Base-by-base conservation (phyloP, 1,284 basidiomycete species). In the Blastosporella zonata region DNA sequence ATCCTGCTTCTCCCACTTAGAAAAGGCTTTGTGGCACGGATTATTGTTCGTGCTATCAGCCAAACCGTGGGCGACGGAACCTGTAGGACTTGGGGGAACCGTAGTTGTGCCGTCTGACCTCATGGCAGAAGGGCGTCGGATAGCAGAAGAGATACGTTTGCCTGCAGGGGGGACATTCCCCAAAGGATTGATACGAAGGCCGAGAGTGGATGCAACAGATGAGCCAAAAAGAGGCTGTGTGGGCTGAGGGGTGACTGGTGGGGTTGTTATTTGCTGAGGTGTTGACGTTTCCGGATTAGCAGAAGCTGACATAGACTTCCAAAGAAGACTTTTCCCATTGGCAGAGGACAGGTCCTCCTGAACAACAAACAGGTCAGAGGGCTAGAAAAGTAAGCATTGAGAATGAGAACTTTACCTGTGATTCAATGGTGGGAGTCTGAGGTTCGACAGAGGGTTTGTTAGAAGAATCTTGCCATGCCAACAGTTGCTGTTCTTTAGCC, bases 1-100 rank as follows among this genome's bases (percentile, higher is more conserved):
- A 57, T 90, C 87, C 61, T 90, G 87, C 55, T 88, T 90, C 64
- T 90, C 87, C 84, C 84, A 87, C 63, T 87, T 88, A 1, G 85
- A 85, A 55, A 81, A 84, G 6, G 74, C 74, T 54, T 75, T 75
- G 13, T 70, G 70, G 46, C 73, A 66, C 40, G 75, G 65, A 49
- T 62, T 67, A 12, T 61, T 61, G 56, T 78, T 81, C 9, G 83
- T 80, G 54, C 75, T 81, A 51, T 79, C 79, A 9, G 65, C 62
- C 52, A 72, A 67, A 25, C 47, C 49, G 12, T 36, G 48, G 6
- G 70, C 65, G 23, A 65, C 48, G 54, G 72, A 61, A 45, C 61
- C 46, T 47, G 63, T 51, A 46, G 51, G 43, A 33, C 48, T 43
- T 22, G 54, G 22, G 18, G 46, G 48, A 21, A 50, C 41, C 13